Percentiles rank a stretch among this genome's conserved stretches.
Evolutionary conservation across 2,329 filamentous ascomycete genomes (phyloP).

Genomic region (Talaromyces sp.): DNA sequence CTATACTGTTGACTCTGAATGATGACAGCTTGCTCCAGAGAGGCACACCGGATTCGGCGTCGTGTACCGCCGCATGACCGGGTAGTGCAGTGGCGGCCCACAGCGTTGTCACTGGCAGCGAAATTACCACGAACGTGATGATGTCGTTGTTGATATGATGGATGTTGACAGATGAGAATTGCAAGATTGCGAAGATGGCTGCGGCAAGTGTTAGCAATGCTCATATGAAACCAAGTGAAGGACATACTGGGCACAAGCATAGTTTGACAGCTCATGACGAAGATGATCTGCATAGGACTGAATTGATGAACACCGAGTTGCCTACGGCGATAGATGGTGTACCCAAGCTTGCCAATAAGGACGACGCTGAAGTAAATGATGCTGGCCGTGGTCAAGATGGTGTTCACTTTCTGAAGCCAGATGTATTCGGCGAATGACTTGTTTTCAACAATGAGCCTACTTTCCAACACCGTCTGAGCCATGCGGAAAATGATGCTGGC

Average conservation of each 20-base stretch:
- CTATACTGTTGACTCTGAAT: not conserved
- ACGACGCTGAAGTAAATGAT: conserved; percentile 62
- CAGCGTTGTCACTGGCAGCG: conserved; percentile 62
- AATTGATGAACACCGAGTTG: conserved; percentile 58
- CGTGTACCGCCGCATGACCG: conserved; percentile 12
- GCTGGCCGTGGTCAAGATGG: conserved; percentile 52
- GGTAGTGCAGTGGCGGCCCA: conserved; percentile 54
- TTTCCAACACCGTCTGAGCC: conserved; percentile 50
- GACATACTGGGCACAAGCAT: conserved; percentile 60
- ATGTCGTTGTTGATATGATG: conserved; percentile 55
- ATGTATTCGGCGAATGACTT: conserved; percentile 28
- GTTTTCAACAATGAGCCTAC: conserved; percentile 36
- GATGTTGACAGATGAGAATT: conserved; percentile 48
- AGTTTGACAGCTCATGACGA: conserved; percentile 65
- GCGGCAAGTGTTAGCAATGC: conserved; percentile 21
- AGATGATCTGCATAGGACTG: conserved; percentile 63
- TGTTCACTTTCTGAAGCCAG: conserved; percentile 44
- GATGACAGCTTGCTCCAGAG: conserved; percentile 15
- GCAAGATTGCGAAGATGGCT: conserved; percentile 60
- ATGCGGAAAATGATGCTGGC: conserved; percentile 54
- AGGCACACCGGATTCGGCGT: conserved; percentile 13
- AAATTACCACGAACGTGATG: conserved; percentile 58
- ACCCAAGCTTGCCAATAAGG: conserved; percentile 59
- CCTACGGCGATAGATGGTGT: conserved; percentile 54
- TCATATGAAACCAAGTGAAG: conserved; percentile 16